A percentile compares a stretch with the other conserved stretches of the same genome.
Conservation (phyloP, 305 asterid genomes). For the Petunia hybrid region DNA sequence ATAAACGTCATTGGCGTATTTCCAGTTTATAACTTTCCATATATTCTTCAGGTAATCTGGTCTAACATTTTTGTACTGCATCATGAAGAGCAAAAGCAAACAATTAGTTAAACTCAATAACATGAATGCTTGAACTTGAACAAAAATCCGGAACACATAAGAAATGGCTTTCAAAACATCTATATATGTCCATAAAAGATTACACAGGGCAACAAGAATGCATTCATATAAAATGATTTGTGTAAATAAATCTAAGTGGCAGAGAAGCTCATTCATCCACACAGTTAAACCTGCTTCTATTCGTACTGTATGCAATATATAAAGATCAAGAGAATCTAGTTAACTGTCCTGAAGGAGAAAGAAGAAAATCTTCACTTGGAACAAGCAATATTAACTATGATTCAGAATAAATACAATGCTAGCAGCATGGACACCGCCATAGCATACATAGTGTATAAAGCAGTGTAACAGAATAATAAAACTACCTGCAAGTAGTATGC, state of each 20-base stretch:
- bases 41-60: slow-evolving; percentile 92
- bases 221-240: not conserved
- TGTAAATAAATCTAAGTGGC: too few species aligned
- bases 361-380: not conserved
- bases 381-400: not conserved
- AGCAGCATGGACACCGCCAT: not conserved
- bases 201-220: not conserved
- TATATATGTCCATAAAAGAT: not conserved
- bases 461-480: slow-evolving; percentile 17
- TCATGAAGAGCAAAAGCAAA: slow-evolving; percentile 27
- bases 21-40: slow-evolving; percentile 96
- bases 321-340: not conserved
- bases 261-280: not conserved
- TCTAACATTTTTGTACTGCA: slow-evolving; percentile 94
- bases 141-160: not conserved
- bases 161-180: not conserved
- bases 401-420: not conserved
- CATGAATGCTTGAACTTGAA: slow-evolving; percentile 24
- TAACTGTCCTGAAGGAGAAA: not conserved
- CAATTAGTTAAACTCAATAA: not conserved
- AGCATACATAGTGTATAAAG: not conserved
- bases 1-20: slow-evolving; percentile 76
- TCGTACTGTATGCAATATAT: not conserved
- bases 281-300: not conserved
- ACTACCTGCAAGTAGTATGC: slow-evolving; percentile 87